Conservation (phyloP, 2,329 filamentous ascomycete species). For the Hymenoscyphus scutula region DNA sequence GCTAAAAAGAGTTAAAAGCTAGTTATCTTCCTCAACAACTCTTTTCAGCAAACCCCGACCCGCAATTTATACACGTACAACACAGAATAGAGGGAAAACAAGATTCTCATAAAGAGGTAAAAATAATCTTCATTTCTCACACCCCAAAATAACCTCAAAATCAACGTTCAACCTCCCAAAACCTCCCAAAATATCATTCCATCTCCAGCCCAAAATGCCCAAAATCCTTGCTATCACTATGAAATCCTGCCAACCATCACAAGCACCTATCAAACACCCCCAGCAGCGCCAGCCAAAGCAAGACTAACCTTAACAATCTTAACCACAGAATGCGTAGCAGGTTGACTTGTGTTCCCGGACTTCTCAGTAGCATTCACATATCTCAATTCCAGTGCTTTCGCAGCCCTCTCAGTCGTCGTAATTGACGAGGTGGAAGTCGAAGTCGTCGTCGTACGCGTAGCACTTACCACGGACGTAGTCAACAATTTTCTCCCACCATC, state of each 20-base stretch:
- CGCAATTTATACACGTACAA: too few relatives aligned
- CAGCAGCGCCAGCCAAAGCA: background rate
- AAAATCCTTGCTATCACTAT: background rate
- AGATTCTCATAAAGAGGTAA: too few relatives aligned
- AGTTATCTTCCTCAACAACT: too few relatives aligned
- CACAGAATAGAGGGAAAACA: too few relatives aligned
- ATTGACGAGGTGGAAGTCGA: background rate
- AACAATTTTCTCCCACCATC: background rate
- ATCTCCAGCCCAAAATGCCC: constrained; percentile 1
- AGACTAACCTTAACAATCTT: background rate
- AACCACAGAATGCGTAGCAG: background rate
- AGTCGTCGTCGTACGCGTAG: background rate
- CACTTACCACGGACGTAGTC: background rate
- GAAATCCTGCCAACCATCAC: background rate
- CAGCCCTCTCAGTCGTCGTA: background rate
- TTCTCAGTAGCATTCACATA: background rate
- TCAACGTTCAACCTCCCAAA: background rate
- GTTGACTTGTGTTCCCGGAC: background rate
- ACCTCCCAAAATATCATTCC: background rate
- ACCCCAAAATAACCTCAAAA: background rate
- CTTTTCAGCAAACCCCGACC: too few relatives aligned
- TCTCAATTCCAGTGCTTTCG: background rate
- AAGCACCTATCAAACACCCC: background rate
- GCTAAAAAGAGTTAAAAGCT: too few relatives aligned
- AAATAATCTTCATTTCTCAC: background rate